Conservation (phyloP, 129 eudicot genomes). For the sunflower (Helianthus annuus) region HanXRQr2.0-SUNRISE NC_035438.2:39199233-39199732, state of each 20-base stretch:
- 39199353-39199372: neutral
- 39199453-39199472: constrained; percentile 95
- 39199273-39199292: no score
- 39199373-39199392: neutral
- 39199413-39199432: constrained; percentile 99
- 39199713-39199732: constrained; percentile 83
- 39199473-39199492: constrained; percentile 94
- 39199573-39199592: neutral
- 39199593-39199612: neutral
- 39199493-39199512: constrained; percentile 77
- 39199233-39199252: no score
- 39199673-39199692: constrained; percentile 66
- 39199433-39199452: constrained; percentile 91
- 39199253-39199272: no score
- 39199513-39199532: no score
- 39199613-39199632: neutral
- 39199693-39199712: constrained; percentile 80
- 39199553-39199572: neutral
- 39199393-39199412: constrained; percentile 27
- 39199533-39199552: neutral
- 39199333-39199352: neutral
- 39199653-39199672: constrained; percentile 14
- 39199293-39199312: no score
- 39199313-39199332: no score
- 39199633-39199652: neutral